Evolutionary conservation across 129 eudicot genomes (phyloP), one percentile per base, ranked within the genome.

Genomic region (Dittrichia graveolens): DNA sequence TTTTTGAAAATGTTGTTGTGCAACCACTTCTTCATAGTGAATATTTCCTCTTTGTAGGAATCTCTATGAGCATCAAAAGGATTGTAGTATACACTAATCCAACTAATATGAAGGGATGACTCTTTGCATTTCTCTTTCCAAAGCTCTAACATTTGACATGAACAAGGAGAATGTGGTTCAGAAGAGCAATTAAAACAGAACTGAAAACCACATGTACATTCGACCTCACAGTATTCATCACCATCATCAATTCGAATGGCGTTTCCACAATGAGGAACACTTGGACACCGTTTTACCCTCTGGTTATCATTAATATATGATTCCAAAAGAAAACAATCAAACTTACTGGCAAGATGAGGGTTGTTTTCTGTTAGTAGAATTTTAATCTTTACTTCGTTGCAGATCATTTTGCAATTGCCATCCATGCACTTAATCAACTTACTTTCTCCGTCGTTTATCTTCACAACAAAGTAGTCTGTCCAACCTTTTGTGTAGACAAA

Each of bases 191-290:
- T 54, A 54, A 54, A 54, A 19, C 35, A 54, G 12, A 54, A 54
- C 3, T 14, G 3, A 16, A n/a, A 1, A 5, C 60, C 60, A 54
- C 60, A 54, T n/a, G 24, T 8, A 14, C 60, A 54, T 54, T 54
- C 60, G 15, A 54, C 9, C 60, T 54, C 60, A 6, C 60, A 31
- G 60, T 16, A 54, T 54, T 11, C 18, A 15, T 53, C 59, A 53
- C 59, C 59, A 18, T 54, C 60, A 5, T 16, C 12, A 3, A 54
- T 54, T 54, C 9, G 11, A 14, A 54, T 54, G 60, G 60, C 60
- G 6, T 54, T 54, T 54, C 60, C 60, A 54, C 60, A 54, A 19
- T 54, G 35, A 54, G 60, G 60, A n/a, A 16, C 12, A 54, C 60
- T 54, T 13, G 60, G 60, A 15, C 60, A 54, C 60, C 60, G 14